Evolutionary conservation across 2,329 filamentous ascomycete species (phyloP).

Genomic region (Mycosphaerella sp.): DNA sequence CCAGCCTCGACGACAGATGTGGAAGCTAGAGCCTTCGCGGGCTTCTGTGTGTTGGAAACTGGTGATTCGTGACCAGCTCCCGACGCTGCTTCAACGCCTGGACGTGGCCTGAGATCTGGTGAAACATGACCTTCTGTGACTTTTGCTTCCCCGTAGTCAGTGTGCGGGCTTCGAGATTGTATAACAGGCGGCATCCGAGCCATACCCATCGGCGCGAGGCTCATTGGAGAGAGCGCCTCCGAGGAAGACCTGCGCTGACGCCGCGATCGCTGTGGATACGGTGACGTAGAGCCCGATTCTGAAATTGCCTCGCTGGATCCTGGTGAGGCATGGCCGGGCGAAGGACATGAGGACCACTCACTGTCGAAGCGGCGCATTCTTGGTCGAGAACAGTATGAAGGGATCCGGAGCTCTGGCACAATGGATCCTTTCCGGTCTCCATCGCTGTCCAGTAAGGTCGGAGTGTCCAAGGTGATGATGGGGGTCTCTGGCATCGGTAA

Average conservation of each 20-base stretch:
- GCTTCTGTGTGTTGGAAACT: neutral
- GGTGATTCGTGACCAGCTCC: neutral
- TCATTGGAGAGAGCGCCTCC: conserved; percentile 19
- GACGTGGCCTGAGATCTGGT: neutral
- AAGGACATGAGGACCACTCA: conserved; percentile 3
- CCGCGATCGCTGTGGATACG: neutral
- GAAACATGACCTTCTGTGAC: neutral
- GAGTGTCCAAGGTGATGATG: conserved; percentile 14
- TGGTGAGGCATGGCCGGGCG: conserved; percentile 3
- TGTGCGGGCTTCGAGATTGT: neutral
- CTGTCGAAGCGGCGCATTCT: conserved; percentile 9
- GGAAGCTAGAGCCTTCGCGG: neutral
- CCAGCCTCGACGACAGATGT: neutral
- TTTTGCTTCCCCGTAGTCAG: neutral
- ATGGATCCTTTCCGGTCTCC: conserved; percentile 4
- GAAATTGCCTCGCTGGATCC: neutral
- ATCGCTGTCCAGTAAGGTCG: conserved; percentile 3
- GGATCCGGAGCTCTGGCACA: conserved; percentile 14
- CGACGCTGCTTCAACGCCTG: neutral
- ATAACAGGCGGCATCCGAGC: neutral
- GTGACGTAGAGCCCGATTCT: neutral
- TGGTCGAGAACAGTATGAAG: conserved; percentile 17
- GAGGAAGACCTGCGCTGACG: conserved; percentile 20
- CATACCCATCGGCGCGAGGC: conserved; percentile 10
- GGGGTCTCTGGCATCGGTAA: conserved; percentile 8